Conservation (phyloP, 345 rosid genomes). For the Isatis tinctoria region DNA sequence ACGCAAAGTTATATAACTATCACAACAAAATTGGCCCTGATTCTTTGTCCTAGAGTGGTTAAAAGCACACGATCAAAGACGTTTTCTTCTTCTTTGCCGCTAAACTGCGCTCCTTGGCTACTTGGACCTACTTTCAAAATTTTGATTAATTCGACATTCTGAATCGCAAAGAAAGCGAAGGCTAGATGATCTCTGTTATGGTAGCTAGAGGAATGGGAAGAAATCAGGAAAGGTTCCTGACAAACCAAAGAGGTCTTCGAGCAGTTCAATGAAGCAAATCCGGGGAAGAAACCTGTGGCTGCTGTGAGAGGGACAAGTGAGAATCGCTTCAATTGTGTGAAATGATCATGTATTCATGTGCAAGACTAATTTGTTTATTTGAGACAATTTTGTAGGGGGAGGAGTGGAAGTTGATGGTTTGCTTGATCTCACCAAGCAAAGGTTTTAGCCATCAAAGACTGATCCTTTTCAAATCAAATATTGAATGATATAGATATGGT, state of each 20-base stretch:
- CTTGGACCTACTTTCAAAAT: not conserved
- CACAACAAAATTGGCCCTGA: too few species aligned
- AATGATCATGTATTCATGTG: too few species aligned
- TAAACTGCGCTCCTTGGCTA: not conserved
- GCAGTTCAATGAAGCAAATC: not conserved
- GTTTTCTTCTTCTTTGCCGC: not conserved
- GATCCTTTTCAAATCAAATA: constrained; percentile 15
- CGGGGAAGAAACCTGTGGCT: not conserved
- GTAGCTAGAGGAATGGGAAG: not conserved
- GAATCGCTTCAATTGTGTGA: too few species aligned
- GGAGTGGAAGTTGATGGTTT: not conserved
- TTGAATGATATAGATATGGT: constrained; percentile 4
- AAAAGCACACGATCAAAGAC: not conserved
- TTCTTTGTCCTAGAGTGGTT: not conserved
- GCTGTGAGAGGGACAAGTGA: not conserved
- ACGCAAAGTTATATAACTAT: too few species aligned
- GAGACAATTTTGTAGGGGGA: not conserved
- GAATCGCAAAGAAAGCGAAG: not conserved
- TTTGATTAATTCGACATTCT: not conserved
- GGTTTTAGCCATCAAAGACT: not conserved
- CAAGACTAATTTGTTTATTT: not conserved
- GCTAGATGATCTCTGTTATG: not conserved
- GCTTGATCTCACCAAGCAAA: not conserved
- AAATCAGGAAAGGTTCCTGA: not conserved
- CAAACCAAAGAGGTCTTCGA: not conserved